These are phyloP conservation scores for Ganoderma boninense DNA, from an alignment of 1,284 basidiomycete genomes.

Conservation along the genomic window DNA sequence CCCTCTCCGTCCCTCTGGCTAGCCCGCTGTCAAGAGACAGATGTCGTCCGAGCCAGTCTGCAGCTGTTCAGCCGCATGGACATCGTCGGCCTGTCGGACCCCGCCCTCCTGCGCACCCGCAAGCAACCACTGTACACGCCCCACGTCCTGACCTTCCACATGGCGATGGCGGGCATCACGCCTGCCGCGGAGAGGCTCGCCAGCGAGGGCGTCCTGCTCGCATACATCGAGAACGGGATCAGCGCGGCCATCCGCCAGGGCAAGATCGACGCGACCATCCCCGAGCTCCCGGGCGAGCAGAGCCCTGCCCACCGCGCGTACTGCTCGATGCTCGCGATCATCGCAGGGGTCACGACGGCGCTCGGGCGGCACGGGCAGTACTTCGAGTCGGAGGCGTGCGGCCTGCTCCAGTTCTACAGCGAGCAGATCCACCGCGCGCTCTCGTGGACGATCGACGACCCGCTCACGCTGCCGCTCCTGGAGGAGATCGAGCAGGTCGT, in stretches of 20 bases:
- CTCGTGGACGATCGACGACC: slow-evolving; percentile 81
- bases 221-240: slow-evolving; percentile 87
- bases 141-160: slow-evolving; percentile 85
- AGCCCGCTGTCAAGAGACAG: slow-evolving; percentile 81
- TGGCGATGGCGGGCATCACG: slow-evolving; percentile 82
- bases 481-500: slow-evolving; percentile 86
- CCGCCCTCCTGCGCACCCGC: slow-evolving; percentile 64
- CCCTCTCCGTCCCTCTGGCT: slow-evolving; percentile 79
- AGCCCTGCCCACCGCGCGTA: slow-evolving; percentile 85
- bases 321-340: slow-evolving; percentile 85
- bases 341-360: slow-evolving; percentile 76
- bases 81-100: slow-evolving; percentile 70
- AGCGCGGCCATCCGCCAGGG: slow-evolving; percentile 80
- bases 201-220: slow-evolving; percentile 82
- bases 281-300: slow-evolving; percentile 75
- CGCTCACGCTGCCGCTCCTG: slow-evolving; percentile 75
- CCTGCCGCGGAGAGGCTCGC: slow-evolving; percentile 87
- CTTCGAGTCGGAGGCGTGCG: slow-evolving; percentile 86
- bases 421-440: slow-evolving; percentile 82
- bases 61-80: slow-evolving; percentile 79
- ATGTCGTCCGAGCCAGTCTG: slow-evolving; percentile 80
- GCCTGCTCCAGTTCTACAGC: slow-evolving; percentile 86
- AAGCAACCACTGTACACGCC: slow-evolving; percentile 76
- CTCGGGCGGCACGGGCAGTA: slow-evolving; percentile 80
- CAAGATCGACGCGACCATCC: slow-evolving; percentile 70